Base-by-base conservation (phyloP, 2,329 filamentous ascomycete genomes). In the Thermoascus crustaceus region DNA sequence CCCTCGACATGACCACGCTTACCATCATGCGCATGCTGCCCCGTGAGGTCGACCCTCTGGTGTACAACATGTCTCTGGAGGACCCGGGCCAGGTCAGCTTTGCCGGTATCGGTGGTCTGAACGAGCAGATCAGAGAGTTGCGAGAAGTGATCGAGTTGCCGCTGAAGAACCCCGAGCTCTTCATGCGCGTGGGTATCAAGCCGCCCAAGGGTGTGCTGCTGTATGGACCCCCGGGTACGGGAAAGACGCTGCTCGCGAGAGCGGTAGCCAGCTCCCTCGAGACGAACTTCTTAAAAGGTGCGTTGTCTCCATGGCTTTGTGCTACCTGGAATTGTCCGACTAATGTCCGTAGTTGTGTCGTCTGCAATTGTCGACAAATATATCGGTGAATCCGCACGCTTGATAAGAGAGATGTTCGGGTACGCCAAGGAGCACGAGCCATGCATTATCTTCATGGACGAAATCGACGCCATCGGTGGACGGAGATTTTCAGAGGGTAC, bases 361-460 rank as follows among this genome's bases (percentile, higher is more conserved):
- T 98, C 91, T 27, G 93, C 91, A 18, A 98, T 98, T 55, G 91
- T 98, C 44, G 93, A 98, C 73, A 98, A 98, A 66, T 98, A 98
- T 60, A 98, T 98, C 46, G 91, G 91, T 63, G 91, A 98, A 68
- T 98, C 91, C 7, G 91, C 91, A 23, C 82, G 93, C 48, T 72
- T 98, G 47, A 98, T 98, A 55, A 81, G 91, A 61, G 91, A 98
- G 65, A 98, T 98, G 93, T 98, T 98, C 57, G 93, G 91, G 39
- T 98, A 98, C 57, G 91, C 93, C 54, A 96, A 95, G 67, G 93
- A 98, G 63, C 91, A 98, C 63, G 91, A 98, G 65, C 91, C 91
- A 24, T 98, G 91, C 64, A 98, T 98, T 64, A 98, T 98, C 67
- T 98, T 98, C 76, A 98, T 98, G 91, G 93, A 98, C 72, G 91